Conservation (phyloP, 2,329 filamentous ascomycete genomes). For the Gyromitra esculenta region DNA sequence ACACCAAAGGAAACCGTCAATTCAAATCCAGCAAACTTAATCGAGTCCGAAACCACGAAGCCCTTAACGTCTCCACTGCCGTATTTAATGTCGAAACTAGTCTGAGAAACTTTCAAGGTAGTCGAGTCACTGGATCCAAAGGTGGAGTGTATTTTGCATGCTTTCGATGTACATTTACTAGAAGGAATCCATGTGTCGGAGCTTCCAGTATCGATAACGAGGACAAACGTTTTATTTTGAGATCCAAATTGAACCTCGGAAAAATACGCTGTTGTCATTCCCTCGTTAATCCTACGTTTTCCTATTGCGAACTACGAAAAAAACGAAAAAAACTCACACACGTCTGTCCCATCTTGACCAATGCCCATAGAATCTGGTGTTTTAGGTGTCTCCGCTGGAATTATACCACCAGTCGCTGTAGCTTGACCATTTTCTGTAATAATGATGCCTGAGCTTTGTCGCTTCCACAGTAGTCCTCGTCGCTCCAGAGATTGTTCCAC, state of each 20-base stretch:
- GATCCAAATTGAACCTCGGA: conserved; percentile 69
- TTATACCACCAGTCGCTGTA: conserved; percentile 59
- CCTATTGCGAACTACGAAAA: neutral
- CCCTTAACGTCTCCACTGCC: conserved; percentile 80
- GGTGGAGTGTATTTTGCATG: conserved; percentile 75
- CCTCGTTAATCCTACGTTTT: conserved; percentile 16
- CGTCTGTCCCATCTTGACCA: conserved; percentile 72
- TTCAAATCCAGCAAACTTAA: conserved; percentile 73
- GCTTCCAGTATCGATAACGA: conserved; percentile 74
- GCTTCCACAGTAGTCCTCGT: conserved; percentile 38
- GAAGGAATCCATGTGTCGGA: conserved; percentile 87
- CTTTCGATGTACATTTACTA: conserved; percentile 70
- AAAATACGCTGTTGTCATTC: conserved; percentile 66
- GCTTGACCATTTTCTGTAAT: conserved; percentile 26
- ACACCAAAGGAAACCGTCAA: conserved; percentile 76
- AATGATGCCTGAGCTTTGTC: conserved; percentile 27
- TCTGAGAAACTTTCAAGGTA: conserved; percentile 67
- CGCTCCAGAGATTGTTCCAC: conserved; percentile 43
- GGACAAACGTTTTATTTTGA: conserved; percentile 66
- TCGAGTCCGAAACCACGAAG: conserved; percentile 71
- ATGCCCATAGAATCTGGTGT: conserved; percentile 67
- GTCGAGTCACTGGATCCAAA: conserved; percentile 75
- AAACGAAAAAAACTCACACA: conserved; percentile 59
- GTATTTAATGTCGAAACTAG: conserved; percentile 74
- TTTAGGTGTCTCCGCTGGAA: conserved; percentile 64